Base-by-base conservation (phyloP, 805 yeast genomes). In the Yarrowia sp. region DNA sequence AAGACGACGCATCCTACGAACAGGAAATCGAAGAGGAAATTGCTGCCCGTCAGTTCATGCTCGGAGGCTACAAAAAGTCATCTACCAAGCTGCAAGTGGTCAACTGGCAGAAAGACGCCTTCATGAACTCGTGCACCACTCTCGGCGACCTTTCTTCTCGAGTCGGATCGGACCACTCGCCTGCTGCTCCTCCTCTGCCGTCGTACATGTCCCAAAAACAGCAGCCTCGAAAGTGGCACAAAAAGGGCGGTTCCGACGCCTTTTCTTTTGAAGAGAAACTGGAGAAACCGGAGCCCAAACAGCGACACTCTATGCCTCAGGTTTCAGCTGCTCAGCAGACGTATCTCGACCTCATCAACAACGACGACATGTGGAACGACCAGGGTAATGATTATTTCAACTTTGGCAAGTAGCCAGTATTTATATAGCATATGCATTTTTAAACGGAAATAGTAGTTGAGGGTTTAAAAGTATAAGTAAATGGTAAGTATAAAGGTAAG, bases 361-460 rank as follows among this genome's bases (percentile, higher is more conserved):
- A 36, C 22, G 61, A 54, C 21, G 46, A 54, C 33, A 35, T 54
- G 61, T 54, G 61, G 61, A 22, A 16, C 46, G 46, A 38, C 12
- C 61, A 54, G 61, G 61, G 41, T 8, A 54, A 54, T 33, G 61
- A 54, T 28, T 54, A 54, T 19, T 54, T 54, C 40, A 38, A n/a
- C 17, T 54, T 54, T 35, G 28, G 38, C 7, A 16, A 19, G 19
- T 43, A 43, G 48, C n/a, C 21, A 35, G 46, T 54, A 54, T 54
- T 54, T 54, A 54, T 54, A 51, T 51, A 51, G 58, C 58, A 51
- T 51, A 33, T 54, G 61, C 61, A 54, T 54, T 52, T 36, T n/a
- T n/a, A n/a, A n/a, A n/a, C n/a, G n/a, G n/a, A n/a, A n/a, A n/a
- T n/a, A n/a, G n/a, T n/a, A n/a, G n/a, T n/a, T n/a, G n/a, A n/a